Conservation (phyloP, 169 alveolate species). For the Plasmodium knowlesi region DNA sequence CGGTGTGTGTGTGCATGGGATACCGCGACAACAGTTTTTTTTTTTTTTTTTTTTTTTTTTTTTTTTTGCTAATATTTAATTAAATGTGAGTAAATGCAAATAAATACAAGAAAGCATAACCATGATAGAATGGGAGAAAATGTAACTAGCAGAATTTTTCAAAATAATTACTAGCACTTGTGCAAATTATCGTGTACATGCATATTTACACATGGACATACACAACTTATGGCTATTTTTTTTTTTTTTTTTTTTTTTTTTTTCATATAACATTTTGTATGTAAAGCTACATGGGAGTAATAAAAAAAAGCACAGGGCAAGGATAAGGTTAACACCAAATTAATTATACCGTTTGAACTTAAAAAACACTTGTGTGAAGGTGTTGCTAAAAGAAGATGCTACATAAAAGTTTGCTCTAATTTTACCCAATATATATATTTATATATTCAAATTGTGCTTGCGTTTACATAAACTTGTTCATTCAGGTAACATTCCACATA, state of each 20-base stretch:
- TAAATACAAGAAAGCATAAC: background rate
- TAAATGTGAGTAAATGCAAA: background rate
- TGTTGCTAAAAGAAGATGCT: background rate
- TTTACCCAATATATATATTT: constrained; percentile 4
- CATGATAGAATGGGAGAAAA: background rate
- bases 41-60: constrained; percentile 16
- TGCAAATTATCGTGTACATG: background rate
- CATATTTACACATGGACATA: background rate
- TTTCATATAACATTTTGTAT: background rate
- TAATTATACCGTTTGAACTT: background rate
- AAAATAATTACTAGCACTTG: background rate
- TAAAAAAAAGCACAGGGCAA: background rate
- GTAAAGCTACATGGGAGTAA: background rate
- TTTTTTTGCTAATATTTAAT: constrained; percentile 25
- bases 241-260: background rate
- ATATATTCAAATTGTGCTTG: background rate
- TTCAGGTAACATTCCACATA: background rate
- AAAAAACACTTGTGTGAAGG: background rate
- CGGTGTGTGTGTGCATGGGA: constrained; percentile 14
- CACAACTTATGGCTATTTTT: background rate
- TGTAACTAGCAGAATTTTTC: background rate
- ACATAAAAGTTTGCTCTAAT: constrained; percentile 10
- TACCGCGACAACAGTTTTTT: constrained; percentile 33
- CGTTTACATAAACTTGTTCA: background rate
- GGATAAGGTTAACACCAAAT: background rate